Conservation (phyloP, 2,329 filamentous ascomycete species). For the Akanthomyces uredinophilus region DNA sequence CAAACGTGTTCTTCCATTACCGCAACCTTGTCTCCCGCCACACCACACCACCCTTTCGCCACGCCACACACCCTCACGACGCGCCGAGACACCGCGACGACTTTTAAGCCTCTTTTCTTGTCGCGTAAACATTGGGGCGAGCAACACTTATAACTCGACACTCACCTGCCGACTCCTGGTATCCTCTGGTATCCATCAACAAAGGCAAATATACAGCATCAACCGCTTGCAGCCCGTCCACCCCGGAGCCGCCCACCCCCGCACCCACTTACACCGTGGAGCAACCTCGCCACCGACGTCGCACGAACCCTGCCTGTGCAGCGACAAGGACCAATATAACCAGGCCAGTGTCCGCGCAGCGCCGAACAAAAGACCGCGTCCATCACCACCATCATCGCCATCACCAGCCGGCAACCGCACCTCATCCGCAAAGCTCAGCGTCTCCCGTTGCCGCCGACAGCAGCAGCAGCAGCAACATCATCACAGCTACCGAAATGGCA, state of each 20-base stretch:
- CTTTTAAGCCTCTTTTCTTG: background rate
- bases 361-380: background rate
- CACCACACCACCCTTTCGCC: background rate
- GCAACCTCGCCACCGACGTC: conserved; percentile 10
- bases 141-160: background rate
- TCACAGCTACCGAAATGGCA: conserved; percentile 1
- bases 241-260: background rate
- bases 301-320: conserved; percentile 1
- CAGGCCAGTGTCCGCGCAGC: background rate
- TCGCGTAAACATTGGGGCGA: background rate
- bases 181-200: background rate
- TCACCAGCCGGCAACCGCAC: background rate
- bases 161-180: background rate
- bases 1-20: background rate
- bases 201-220: background rate
- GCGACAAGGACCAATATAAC: background rate
- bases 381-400: background rate
- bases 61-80: background rate
- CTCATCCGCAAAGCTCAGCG: background rate
- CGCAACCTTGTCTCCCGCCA: background rate
- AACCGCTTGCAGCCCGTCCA: background rate
- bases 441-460: background rate
- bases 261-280: conserved; percentile 13
- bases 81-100: conserved; percentile 4
- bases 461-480: background rate